These are phyloP conservation scores for Castanospermum australe DNA, from an alignment of 306 rosid species.

Conservation along the genomic window DNA sequence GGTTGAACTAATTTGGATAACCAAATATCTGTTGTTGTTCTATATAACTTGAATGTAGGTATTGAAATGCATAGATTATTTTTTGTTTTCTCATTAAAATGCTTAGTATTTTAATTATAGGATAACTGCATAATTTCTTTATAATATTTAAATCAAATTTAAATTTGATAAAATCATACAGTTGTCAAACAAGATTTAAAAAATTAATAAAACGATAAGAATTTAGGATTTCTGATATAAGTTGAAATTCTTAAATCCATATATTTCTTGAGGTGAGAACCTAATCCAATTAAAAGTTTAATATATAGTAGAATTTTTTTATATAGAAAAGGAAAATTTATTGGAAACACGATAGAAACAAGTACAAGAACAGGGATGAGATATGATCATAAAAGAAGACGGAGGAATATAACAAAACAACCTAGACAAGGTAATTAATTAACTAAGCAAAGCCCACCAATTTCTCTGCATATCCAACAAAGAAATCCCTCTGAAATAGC, in stretches of 20 bases:
- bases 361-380: background rate
- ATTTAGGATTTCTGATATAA: background rate
- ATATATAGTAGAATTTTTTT: background rate
- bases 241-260: no score
- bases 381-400: background rate
- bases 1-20: slow-evolving; percentile 2
- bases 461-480: background rate
- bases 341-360: background rate
- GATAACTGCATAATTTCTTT: background rate
- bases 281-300: no score
- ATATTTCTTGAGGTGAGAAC: background rate
- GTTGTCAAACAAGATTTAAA: background rate
- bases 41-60: background rate
- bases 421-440: background rate
- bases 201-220: background rate
- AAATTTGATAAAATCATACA: background rate
- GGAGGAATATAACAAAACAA: background rate
- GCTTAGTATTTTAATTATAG: background rate
- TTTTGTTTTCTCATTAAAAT: background rate
- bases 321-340: background rate
- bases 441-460: background rate
- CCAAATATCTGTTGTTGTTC: background rate
- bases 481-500: background rate
- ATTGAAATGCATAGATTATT: background rate
- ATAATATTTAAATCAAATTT: background rate